These are phyloP conservation scores for Debaryomyces prosopidis DNA, from an alignment of 805 yeast species.

Conservation along the genomic window DNA sequence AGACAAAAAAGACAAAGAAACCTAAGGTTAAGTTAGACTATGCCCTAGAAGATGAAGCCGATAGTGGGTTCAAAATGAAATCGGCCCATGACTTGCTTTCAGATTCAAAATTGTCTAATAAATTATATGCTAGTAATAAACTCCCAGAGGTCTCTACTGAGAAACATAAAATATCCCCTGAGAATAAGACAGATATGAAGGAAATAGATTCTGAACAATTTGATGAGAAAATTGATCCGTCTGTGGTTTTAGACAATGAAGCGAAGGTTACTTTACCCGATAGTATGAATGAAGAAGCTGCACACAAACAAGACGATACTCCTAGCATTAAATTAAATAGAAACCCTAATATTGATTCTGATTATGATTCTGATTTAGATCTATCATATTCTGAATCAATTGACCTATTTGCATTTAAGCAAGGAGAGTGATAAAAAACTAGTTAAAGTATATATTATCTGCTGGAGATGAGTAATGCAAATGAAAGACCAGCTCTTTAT, in stretches of 20 bases:
- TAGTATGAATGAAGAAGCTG: neutral
- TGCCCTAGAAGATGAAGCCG: conserved; percentile 42
- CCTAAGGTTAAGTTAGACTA: conserved; percentile 33
- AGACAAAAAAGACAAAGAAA: conserved; percentile 22
- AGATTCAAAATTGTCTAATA: conserved; percentile 17
- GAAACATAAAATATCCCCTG: neutral
- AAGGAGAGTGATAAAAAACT: conserved; percentile 10
- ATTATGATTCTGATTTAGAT: conserved; percentile 25
- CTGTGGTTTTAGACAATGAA: conserved; percentile 5
- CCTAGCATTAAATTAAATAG: conserved; percentile 4
- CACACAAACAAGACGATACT: neutral
- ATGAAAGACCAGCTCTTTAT: neutral
- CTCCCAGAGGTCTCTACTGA: conserved; percentile 1
- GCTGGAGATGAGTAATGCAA: conserved; percentile 2
- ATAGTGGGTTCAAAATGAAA: conserved; percentile 37
- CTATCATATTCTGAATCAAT: conserved; percentile 19
- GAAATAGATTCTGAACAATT: conserved; percentile 7
- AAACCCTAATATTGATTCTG: conserved; percentile 23
- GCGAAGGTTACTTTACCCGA: neutral
- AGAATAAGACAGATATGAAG: neutral
- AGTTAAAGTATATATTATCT: neutral
- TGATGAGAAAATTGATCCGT: conserved; percentile 12
- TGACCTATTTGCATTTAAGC: conserved; percentile 6
- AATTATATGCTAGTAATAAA: conserved; percentile 2
- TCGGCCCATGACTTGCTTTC: conserved; percentile 42